Base-by-base conservation (phyloP, 108 stramenopile species). In the Nitzschia inconspicua region DNA sequence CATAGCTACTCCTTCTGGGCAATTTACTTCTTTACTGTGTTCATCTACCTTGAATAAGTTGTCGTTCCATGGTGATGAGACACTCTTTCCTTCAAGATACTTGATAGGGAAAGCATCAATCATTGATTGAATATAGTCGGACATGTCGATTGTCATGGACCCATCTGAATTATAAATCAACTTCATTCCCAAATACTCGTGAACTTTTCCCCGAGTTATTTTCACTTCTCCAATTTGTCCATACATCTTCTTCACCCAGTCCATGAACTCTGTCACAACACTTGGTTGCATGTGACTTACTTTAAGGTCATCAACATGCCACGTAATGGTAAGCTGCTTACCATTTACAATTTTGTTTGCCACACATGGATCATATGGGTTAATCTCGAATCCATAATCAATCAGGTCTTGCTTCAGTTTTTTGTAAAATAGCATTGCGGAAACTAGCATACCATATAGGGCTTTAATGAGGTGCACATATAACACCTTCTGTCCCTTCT, bases 161-260 rank as follows among this genome's bases (percentile, higher is more conserved):
- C 70, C 69, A 9, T 36, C 20, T 1, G 46, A 27, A 2, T 35
- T 49, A 37, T 52, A 84, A 44, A 70, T 63, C 32, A 79, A 7
- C 9, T 39, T 53, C 76, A 79, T 83, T n/a, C 77, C 82, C 0
- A 83, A 64, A 49, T 69, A 83, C 10, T 56, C 52, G 49, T 73
- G 75, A 13, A 40, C 25, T 19, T 63, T 63, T 28, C 79, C 79
- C 2, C 71, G 22, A 44, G n/a, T 29, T 25, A 72, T 60, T 7
- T 58, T 51, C 0, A 68, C n/a, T n/a, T n/a, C n/a, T n/a, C n/a
- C n/a, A n/a, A n/a, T n/a, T n/a, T n/a, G n/a, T 4, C 43, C 41
- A 30, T 66, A 51, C 29, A 3, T 36, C 13, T 22, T 18, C 1
- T 70, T 46, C 6, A 72, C 14, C 0, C 40, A 8, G n/a, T 47